These are phyloP conservation scores for Lichtheimia hyalospora DNA, from an alignment of 371 early-diverging fungal species.

Conservation along the genomic window DNA sequence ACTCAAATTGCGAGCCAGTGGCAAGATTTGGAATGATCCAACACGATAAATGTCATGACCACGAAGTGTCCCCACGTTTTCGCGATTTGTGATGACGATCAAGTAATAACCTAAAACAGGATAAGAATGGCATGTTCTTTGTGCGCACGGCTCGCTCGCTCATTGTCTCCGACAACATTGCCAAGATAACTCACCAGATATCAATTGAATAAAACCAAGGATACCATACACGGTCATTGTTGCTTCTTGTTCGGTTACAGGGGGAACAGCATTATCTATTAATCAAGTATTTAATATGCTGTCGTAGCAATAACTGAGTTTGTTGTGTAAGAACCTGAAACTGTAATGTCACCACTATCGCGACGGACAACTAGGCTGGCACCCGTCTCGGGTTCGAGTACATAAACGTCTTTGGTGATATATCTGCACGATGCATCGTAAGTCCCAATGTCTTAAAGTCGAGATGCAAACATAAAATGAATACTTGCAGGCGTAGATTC, in stretches of 20 bases:
- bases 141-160: background rate
- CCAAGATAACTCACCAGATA: constrained; percentile 15
- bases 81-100: constrained; percentile 81
- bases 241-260: constrained; percentile 18
- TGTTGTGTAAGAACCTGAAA: constrained; percentile 24
- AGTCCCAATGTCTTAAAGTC: background rate
- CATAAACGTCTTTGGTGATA: constrained; percentile 20
- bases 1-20: constrained; percentile 57
- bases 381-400: constrained; percentile 18
- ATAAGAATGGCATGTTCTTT: constrained; percentile 1
- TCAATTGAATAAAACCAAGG: constrained; percentile 27
- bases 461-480: background rate
- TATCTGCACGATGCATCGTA: constrained; percentile 12
- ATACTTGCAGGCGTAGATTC: constrained; percentile 17
- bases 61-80: constrained; percentile 62
- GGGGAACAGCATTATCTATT: constrained; percentile 22
- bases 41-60: constrained; percentile 77
- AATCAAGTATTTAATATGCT: too few relatives aligned
- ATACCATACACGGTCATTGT: constrained; percentile 22
- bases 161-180: too few relatives aligned
- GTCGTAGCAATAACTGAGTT: too few relatives aligned
- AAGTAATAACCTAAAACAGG: constrained; percentile 38
- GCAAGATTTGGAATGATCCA: constrained; percentile 70
- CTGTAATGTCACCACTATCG: constrained; percentile 29
- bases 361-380: constrained; percentile 20